Conservation (phyloP, 768 basidiomycete species). For the Baorangia bicolor region DNA sequence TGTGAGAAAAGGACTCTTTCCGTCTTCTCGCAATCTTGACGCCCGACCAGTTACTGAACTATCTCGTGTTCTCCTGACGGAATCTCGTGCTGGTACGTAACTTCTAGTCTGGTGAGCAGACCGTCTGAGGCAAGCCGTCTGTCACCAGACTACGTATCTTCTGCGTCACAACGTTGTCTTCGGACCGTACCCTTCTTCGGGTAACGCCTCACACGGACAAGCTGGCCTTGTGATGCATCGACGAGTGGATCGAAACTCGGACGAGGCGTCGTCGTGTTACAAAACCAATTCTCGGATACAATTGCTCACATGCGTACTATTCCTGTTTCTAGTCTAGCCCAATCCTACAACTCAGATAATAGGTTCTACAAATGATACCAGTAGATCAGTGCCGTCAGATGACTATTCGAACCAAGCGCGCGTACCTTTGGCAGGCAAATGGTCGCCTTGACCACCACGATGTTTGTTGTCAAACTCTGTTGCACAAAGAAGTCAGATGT, state of each 20-base stretch:
- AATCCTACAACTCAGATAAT: not conserved
- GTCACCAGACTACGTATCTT: no score
- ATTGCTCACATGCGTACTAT: not conserved
- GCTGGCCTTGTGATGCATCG: not conserved
- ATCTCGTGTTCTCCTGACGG: no score
- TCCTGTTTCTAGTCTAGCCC: not conserved
- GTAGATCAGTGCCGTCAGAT: not conserved
- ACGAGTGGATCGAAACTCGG: not conserved
- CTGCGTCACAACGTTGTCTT: no score
- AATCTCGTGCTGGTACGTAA: no score
- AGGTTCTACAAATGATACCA: not conserved
- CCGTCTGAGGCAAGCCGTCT: no score
- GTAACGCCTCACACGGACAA: not conserved
- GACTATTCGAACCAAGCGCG: not conserved
- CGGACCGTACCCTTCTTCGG: no score
- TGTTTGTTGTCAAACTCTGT: slow-evolving; percentile 18
- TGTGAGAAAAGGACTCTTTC: no score
- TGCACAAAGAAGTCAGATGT: not conserved
- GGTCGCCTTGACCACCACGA: slow-evolving; percentile 10
- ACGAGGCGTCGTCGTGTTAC: not conserved
- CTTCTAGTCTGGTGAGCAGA: no score
- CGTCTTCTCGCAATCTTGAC: no score
- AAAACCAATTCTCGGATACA: not conserved
- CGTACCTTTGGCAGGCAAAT: slow-evolving; percentile 4
- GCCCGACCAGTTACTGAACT: no score